Evolutionary conservation across 2,329 filamentous ascomycete genomes (phyloP).

Genomic region (Aspergillus awamori): DNA sequence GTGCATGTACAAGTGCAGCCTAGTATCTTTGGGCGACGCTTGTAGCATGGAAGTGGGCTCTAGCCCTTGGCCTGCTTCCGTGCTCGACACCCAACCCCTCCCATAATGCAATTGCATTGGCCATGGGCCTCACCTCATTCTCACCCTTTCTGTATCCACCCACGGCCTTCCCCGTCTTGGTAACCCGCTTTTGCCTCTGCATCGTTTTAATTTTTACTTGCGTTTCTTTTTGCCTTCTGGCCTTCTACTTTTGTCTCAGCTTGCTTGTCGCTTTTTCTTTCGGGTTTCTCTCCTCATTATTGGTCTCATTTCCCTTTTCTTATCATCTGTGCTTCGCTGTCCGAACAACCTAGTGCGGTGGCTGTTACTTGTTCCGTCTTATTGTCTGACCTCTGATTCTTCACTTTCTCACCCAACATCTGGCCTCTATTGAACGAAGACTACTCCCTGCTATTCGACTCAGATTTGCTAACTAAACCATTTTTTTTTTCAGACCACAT

Average conservation of each 20-base stretch:
- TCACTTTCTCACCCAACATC: neutral
- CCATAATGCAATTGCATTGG: constrained; percentile 2
- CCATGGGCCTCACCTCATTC: constrained; percentile 3
- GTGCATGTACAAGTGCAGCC: constrained; percentile 9
- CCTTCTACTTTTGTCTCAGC: neutral
- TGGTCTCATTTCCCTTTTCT: neutral
- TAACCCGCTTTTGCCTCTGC: constrained; percentile 5
- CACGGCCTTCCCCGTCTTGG: constrained; percentile 3
- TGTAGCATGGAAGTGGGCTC: constrained; percentile 10
- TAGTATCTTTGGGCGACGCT: constrained; percentile 1
- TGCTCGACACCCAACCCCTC: constrained; percentile 8
- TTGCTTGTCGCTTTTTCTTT: neutral
- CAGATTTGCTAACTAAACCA: constrained; percentile 11
- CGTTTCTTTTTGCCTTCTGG: neutral
- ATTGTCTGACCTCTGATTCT: neutral
- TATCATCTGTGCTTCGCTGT: neutral
- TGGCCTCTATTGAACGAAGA: neutral
- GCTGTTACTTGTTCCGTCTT: neutral
- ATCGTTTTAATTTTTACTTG: neutral
- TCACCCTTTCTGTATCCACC: neutral
- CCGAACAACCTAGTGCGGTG: neutral
- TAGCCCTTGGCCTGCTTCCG: constrained; percentile 2
- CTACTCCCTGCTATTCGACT: neutral
- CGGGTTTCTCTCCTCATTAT: neutral
- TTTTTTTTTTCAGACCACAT: constrained; percentile 70